Percentiles rank a stretch among this genome's conserved stretches.
phyloP scores from a whole-genome alignment of 305 asterid genomes.

The Withania somnifera region DNA sequence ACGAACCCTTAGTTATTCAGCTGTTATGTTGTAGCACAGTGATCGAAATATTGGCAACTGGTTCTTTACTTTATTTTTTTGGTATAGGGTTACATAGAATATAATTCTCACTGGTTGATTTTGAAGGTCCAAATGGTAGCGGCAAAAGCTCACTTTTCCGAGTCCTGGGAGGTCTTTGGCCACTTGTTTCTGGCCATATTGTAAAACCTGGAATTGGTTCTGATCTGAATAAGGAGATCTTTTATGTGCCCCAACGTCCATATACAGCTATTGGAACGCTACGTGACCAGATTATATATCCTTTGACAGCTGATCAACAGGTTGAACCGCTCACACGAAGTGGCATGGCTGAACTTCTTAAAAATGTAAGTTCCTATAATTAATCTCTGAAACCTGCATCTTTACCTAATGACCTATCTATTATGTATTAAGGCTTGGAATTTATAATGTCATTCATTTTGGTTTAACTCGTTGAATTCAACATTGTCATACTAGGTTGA shows the following conservation, averaged over 20 bases:
- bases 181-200: constrained; percentile 86
- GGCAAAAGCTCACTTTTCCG: constrained; percentile 99
- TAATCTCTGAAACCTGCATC: neutral
- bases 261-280: constrained; percentile 96
- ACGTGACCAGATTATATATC: constrained; percentile 96
- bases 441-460: neutral
- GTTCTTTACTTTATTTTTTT: neutral
- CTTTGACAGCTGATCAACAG: constrained; percentile 84
- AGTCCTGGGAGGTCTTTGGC: constrained; percentile 99
- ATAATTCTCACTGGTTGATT: constrained; percentile 11
- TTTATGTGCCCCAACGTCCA: constrained; percentile 98
- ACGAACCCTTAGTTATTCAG: neutral
- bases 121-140: constrained; percentile 97
- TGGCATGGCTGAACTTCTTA: constrained; percentile 87
- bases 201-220: constrained; percentile 98
- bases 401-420: constrained; percentile 1
- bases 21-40: neutral
- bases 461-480: constrained; percentile 2
- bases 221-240: constrained; percentile 95
- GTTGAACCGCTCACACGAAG: constrained; percentile 57
- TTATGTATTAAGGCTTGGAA: neutral
- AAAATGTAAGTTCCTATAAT: constrained; percentile 47
- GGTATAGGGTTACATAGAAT: neutral
- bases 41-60: neutral
- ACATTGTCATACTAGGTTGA: constrained; percentile 49